These are phyloP conservation scores for Penicillium sp. DNA, from an alignment of 2,329 filamentous ascomycete species.

Conservation along the genomic window DNA sequence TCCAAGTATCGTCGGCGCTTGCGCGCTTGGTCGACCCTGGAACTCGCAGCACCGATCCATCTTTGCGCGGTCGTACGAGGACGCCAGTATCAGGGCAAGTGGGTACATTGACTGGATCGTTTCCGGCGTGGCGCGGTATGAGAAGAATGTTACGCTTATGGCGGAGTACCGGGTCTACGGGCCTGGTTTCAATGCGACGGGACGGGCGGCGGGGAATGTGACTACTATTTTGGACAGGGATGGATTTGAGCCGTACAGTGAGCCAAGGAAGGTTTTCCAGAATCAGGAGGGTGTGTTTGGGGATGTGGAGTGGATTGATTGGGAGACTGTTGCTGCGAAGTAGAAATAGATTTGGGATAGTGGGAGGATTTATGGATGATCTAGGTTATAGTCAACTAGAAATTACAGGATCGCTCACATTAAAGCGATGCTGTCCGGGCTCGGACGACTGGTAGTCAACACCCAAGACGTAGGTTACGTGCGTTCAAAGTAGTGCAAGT, in stretches of 20 bases:
- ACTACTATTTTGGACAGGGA: slow-evolving; percentile 52
- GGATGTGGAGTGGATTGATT: slow-evolving; percentile 56
- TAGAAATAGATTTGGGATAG: neutral
- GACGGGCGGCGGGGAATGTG: slow-evolving; percentile 46
- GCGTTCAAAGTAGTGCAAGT: too few species aligned
- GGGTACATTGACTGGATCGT: slow-evolving; percentile 61
- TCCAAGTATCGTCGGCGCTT: slow-evolving; percentile 50
- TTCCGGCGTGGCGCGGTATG: slow-evolving; percentile 35
- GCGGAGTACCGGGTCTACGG: slow-evolving; percentile 59
- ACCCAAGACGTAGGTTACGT: too few species aligned
- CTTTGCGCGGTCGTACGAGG: slow-evolving; percentile 60
- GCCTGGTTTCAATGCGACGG: slow-evolving; percentile 58
- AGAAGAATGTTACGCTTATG: slow-evolving; percentile 56
- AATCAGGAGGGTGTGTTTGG: slow-evolving; percentile 50
- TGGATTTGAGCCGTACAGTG: slow-evolving; percentile 44
- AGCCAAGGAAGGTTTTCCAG: slow-evolving; percentile 53
- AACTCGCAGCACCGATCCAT: slow-evolving; percentile 62
- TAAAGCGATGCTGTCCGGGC: neutral
- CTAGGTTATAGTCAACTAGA: neutral
- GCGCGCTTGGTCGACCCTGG: slow-evolving; percentile 66
- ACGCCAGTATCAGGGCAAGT: slow-evolving; percentile 55
- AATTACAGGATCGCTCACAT: neutral
- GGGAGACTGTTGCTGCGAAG: slow-evolving; percentile 19
- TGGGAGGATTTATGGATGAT: neutral
- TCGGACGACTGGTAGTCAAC: neutral